A percentile compares a stretch with the other conserved stretches of the same genome.
phyloP scores from a whole-genome alignment of 495 filamentous ascomycete genomes.

The Aspergillus sclerotiicarbonarius region DNA sequence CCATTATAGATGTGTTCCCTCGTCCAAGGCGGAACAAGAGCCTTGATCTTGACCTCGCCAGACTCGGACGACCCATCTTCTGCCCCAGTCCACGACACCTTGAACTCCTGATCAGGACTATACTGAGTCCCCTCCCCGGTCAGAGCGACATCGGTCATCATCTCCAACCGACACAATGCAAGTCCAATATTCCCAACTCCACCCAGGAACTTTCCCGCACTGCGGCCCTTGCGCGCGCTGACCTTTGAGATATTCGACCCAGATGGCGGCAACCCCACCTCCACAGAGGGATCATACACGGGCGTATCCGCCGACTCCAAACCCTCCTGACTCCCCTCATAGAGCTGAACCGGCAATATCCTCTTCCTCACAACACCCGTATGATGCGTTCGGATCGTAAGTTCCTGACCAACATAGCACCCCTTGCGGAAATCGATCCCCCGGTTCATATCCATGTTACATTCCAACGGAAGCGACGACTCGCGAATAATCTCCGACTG shows the following conservation, averaged over 20 bases:
- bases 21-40: conserved; percentile 83
- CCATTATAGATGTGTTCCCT: conserved; percentile 40
- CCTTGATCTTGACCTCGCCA: conserved; percentile 66
- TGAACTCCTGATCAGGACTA: conserved; percentile 53
- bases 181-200: conserved; percentile 83
- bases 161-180: conserved; percentile 82
- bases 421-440: conserved; percentile 92
- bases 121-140: conserved; percentile 60
- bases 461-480: conserved; percentile 73
- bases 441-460: conserved; percentile 76
- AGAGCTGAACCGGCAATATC: conserved; percentile 81
- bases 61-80: conserved; percentile 45
- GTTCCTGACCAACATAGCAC: conserved; percentile 94
- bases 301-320: conserved; percentile 42
- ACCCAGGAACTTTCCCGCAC: conserved; percentile 71
- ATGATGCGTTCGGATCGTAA: conserved; percentile 92
- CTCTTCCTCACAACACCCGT: conserved; percentile 90
- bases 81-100: conserved; percentile 45
- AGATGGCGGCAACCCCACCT: conserved; percentile 25
- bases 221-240: conserved; percentile 56
- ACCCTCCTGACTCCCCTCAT: conserved; percentile 37
- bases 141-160: conserved; percentile 74
- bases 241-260: conserved; percentile 47
- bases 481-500: conserved; percentile 69
- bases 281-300: conserved; percentile 48